Conservation (phyloP, 2,329 filamentous ascomycete genomes). For the Fusarium clavum region DNA sequence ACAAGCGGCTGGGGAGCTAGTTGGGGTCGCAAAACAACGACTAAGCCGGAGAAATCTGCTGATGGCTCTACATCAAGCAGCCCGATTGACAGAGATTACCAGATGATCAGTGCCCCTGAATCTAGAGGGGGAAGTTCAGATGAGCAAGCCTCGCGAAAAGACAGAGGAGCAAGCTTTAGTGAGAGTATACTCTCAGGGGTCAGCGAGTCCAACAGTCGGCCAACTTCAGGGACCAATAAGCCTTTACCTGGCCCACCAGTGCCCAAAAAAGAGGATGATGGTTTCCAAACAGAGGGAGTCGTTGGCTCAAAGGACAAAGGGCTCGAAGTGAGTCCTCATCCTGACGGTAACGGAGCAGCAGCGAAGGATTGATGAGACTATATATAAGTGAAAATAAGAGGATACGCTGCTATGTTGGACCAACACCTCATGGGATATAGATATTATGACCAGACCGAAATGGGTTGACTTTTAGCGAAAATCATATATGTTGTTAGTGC, state of each 20-base stretch:
- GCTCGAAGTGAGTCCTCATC: constrained; percentile 14
- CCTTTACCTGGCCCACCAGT: constrained; percentile 23
- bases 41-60: constrained; percentile 49
- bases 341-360: constrained; percentile 5
- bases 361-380: constrained; percentile 24
- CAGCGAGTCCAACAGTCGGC: constrained; percentile 46
- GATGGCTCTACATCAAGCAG: constrained; percentile 51
- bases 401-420: background rate
- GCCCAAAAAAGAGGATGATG: constrained; percentile 38
- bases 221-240: constrained; percentile 33
- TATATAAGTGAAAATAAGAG: background rate
- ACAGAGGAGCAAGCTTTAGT: constrained; percentile 57
- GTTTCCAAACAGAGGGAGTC: constrained; percentile 46
- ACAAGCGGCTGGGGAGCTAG: constrained; percentile 58
- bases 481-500: background rate
- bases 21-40: constrained; percentile 53
- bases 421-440: constrained; percentile 20
- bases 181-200: constrained; percentile 59
- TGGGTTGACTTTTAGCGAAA: constrained; percentile 8
- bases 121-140: constrained; percentile 47
- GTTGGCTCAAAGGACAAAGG: constrained; percentile 41
- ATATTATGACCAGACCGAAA: constrained; percentile 9
- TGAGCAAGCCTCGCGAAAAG: constrained; percentile 48
- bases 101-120: constrained; percentile 50
- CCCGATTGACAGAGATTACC: constrained; percentile 55